A percentile compares a stretch with the other conserved stretches of the same genome.
These are phyloP conservation scores for Penicillium italicum DNA, from an alignment of 2,329 filamentous ascomycete species.

Conservation along the genomic window DNA sequence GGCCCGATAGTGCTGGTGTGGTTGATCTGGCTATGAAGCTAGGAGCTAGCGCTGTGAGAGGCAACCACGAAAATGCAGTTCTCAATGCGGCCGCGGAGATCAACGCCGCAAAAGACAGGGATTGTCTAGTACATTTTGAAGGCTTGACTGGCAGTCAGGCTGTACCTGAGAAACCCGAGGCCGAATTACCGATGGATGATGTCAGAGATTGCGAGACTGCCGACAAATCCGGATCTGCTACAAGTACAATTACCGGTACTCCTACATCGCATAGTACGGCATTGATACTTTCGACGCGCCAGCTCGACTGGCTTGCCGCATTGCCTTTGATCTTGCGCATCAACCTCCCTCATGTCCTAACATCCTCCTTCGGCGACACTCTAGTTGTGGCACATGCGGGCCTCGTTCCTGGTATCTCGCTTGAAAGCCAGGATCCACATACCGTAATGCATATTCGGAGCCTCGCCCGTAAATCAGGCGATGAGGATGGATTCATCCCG, in stretches of 20 bases:
- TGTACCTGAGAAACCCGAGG: not conserved
- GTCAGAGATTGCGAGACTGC: not conserved
- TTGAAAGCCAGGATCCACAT: constrained; percentile 19
- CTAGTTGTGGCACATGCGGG: constrained; percentile 22
- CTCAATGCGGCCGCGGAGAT: constrained; percentile 18
- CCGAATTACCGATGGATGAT: not conserved
- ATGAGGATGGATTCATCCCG: constrained; percentile 1
- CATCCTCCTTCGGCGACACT: constrained; percentile 10
- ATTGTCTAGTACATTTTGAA: not conserved
- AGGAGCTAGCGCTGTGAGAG: constrained; percentile 23
- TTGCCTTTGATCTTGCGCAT: constrained; percentile 22
- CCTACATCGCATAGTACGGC: constrained; percentile 10
- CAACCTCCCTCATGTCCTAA: constrained; percentile 7
- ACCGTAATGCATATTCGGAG: constrained; percentile 21
- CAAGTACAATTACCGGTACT: not conserved
- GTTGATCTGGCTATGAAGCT: constrained; percentile 21
- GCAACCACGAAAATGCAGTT: constrained; percentile 27
- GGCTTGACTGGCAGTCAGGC: not conserved
- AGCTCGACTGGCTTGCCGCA: constrained; percentile 20
- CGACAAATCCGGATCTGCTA: not conserved
- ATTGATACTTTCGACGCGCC: constrained; percentile 9
- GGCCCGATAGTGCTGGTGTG: constrained; percentile 21
- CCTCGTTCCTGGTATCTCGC: constrained; percentile 14
- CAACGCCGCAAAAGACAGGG: not conserved
- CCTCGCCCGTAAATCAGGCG: not conserved